These are phyloP conservation scores for Cyclostephanos invisitatus DNA, from an alignment of 108 stramenopile species.

Conservation along the genomic window DNA sequence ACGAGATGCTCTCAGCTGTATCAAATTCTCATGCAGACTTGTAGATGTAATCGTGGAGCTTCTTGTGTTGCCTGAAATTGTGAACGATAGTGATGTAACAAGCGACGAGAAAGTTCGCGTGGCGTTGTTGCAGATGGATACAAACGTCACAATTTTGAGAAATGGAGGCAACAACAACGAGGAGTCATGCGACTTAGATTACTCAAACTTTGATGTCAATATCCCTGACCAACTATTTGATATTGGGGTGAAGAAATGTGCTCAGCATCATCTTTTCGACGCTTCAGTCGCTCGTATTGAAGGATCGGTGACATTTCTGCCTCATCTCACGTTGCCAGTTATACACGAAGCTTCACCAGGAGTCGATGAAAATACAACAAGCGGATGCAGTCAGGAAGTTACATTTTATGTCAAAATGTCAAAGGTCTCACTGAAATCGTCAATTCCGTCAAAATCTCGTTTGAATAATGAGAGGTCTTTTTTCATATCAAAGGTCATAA, in stretches of 20 bases:
- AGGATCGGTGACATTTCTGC: conserved; percentile 43
- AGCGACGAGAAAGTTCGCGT: conserved; percentile 26
- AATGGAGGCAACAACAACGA: neutral
- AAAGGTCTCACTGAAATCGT: conserved; percentile 6
- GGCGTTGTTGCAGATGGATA: conserved; percentile 18
- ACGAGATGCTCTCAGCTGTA: conserved; percentile 3
- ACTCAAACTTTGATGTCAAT: conserved; percentile 3
- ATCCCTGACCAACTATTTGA: conserved; percentile 24
- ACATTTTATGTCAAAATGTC: conserved; percentile 24
- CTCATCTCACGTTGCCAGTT: conserved; percentile 37
- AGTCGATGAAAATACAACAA: neutral
- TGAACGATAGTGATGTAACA: neutral
- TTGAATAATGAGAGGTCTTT: neutral
- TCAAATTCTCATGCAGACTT: conserved; percentile 19
- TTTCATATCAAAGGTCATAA: conserved; percentile 25
- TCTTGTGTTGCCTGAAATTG: neutral
- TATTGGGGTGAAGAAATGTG: conserved; percentile 11
- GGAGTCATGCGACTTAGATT: neutral
- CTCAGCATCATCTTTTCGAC: conserved; percentile 20
- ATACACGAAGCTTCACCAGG: neutral
- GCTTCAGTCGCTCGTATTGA: conserved; percentile 16
- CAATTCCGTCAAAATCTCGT: conserved; percentile 4
- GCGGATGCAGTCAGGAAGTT: neutral
- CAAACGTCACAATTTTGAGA: conserved; percentile 8
- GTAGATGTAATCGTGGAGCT: conserved; percentile 42